Evolutionary conservation across 345 rosid species (phyloP).

Genomic region (Arabidopsis arenosa): DNA sequence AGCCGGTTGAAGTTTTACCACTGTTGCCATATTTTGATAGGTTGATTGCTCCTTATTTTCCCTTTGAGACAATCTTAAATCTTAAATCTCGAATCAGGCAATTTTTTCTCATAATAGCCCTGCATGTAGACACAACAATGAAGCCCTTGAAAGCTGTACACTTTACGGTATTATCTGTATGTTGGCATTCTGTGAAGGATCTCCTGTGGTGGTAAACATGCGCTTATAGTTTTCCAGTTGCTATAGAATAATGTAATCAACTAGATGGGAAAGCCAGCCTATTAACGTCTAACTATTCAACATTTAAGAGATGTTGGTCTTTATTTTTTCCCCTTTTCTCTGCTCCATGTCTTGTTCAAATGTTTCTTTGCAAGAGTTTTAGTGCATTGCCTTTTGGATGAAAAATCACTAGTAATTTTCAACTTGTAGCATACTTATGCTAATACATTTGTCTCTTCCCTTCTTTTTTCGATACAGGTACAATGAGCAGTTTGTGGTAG

Average conservation of each 20-base stretch:
- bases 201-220: background rate
- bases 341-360: background rate
- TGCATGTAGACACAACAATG: constrained; percentile 11
- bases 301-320: constrained; percentile 20
- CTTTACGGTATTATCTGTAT: background rate
- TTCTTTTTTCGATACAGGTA: constrained; percentile 57
- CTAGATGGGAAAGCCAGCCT: constrained; percentile 23
- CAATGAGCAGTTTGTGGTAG: constrained; percentile 76
- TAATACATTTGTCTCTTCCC: constrained; percentile 11
- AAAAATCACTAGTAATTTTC: constrained; percentile 12
- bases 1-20: constrained; percentile 79
- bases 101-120: constrained; percentile 6
- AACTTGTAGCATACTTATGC: constrained; percentile 24
- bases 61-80: constrained; percentile 20
- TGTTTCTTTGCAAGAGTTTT: constrained; percentile 22
- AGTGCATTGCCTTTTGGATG: constrained; percentile 23
- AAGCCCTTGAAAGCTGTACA: constrained; percentile 9
- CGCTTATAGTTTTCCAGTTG: constrained; percentile 4
- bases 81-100: constrained; percentile 17
- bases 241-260: constrained; percentile 24
- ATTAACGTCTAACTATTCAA: constrained; percentile 18
- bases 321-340: constrained; percentile 8
- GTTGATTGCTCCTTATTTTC: constrained; percentile 50
- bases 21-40: constrained; percentile 87
- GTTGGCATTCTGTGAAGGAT: constrained; percentile 28